Evolutionary conservation across 768 basidiomycete species (phyloP).

Genomic region (Roridomyces roridus): DNA sequence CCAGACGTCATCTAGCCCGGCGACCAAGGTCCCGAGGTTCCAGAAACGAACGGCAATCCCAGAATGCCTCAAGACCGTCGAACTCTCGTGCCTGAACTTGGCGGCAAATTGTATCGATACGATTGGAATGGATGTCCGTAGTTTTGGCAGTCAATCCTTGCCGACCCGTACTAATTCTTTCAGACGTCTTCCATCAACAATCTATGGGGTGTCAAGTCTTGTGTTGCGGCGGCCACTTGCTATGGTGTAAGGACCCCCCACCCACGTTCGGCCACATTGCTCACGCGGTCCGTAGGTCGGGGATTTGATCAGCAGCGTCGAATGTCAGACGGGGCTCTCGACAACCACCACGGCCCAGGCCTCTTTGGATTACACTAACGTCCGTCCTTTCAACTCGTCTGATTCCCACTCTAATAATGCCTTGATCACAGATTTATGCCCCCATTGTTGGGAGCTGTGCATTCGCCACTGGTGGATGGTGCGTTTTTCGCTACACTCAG

Average conservation of each 20-base stretch:
- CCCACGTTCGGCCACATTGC: neutral
- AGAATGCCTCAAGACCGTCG: slow-evolving; percentile 13
- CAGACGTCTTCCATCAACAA: slow-evolving; percentile 9
- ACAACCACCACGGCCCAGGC: slow-evolving; percentile 8
- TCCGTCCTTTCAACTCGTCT: neutral
- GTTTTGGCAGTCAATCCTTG: neutral
- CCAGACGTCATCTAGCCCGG: no score
- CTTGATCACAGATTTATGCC: slow-evolving; percentile 21
- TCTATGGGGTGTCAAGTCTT: slow-evolving; percentile 17
- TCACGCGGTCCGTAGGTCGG: slow-evolving; percentile 5
- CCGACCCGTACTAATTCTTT: neutral
- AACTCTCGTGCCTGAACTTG: slow-evolving; percentile 18
- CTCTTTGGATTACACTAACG: slow-evolving; percentile 15
- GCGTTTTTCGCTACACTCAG: neutral
- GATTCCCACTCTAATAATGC: neutral
- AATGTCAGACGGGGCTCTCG: slow-evolving; percentile 19
- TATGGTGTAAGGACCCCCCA: slow-evolving; percentile 9
- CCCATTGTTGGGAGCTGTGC: slow-evolving; percentile 28
- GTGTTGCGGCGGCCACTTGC: slow-evolving; percentile 26
- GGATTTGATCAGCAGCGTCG: slow-evolving; percentile 19
- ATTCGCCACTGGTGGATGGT: slow-evolving; percentile 20
- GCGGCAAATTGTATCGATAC: slow-evolving; percentile 17
- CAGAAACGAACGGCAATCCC: no score
- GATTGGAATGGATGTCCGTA: slow-evolving; percentile 7
- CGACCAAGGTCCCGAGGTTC: no score